Evolutionary conservation across 345 rosid genomes (phyloP).

Genomic region (Durio zibethinus): DNA sequence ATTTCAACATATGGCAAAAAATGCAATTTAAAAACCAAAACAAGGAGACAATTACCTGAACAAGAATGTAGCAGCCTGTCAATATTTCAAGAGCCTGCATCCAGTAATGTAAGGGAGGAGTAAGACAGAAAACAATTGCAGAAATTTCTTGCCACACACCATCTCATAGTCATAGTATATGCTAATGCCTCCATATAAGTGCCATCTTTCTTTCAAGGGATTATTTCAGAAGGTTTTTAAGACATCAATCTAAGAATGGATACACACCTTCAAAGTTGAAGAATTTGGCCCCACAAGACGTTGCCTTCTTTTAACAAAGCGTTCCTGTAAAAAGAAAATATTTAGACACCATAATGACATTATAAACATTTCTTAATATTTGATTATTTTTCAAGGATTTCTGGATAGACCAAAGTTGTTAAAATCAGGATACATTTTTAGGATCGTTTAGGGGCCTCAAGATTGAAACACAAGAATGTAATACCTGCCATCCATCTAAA

Average conservation of each 20-base stretch:
- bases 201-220: not conserved
- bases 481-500: not conserved
- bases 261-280: slow-evolving; percentile 77
- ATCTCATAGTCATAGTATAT: not conserved
- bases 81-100: slow-evolving; percentile 87
- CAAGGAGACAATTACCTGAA: slow-evolving; percentile 52
- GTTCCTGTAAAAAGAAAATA: slow-evolving; percentile 52
- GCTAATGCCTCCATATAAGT: not conserved
- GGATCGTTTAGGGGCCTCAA: not conserved
- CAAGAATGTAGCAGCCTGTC: slow-evolving; percentile 84
- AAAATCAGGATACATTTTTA: not conserved
- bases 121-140: slow-evolving; percentile 15
- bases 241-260: slow-evolving; percentile 9
- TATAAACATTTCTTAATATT: not conserved
- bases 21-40: not conserved
- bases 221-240: slow-evolving; percentile 1
- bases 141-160: not conserved
- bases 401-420: not conserved
- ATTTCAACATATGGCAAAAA: slow-evolving; percentile 3
- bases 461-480: not conserved
- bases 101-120: slow-evolving; percentile 15
- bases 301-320: slow-evolving; percentile 85
- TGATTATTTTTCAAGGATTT: not conserved
- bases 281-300: slow-evolving; percentile 86
- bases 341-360: not conserved